phyloP scores from a whole-genome alignment of 768 basidiomycete species.

The Lactarius trivialis region DNA sequence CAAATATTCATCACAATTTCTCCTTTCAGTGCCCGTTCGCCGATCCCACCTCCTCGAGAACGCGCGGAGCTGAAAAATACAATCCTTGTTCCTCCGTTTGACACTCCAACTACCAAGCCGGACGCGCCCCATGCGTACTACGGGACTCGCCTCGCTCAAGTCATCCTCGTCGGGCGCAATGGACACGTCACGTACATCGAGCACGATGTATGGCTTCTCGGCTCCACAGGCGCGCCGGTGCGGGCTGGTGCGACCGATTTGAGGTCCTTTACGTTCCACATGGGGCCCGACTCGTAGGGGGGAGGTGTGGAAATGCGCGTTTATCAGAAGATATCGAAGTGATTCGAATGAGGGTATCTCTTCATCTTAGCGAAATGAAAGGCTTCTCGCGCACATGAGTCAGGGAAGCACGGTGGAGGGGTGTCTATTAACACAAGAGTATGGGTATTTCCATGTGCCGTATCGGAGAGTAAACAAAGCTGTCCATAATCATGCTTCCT shows the following conservation, averaged over 20 bases:
- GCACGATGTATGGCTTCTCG: slow-evolving; percentile 57
- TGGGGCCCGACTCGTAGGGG: slow-evolving; percentile 19
- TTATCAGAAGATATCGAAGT: slow-evolving; percentile 9
- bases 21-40: not conserved
- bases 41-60: slow-evolving; percentile 33
- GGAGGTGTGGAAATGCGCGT: slow-evolving; percentile 1
- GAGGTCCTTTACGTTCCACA: slow-evolving; percentile 47
- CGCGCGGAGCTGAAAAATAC: slow-evolving; percentile 54
- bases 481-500: slow-evolving; percentile 24
- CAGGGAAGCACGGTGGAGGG: slow-evolving; percentile 11
- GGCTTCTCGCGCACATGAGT: slow-evolving; percentile 11
- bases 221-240: slow-evolving; percentile 33
- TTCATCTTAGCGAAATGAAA: slow-evolving; percentile 1
- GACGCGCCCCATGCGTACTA: slow-evolving; percentile 33
- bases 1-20: too few relatives aligned
- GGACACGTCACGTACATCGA: slow-evolving; percentile 65
- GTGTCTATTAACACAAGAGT: slow-evolving; percentile 15
- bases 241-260: slow-evolving; percentile 38
- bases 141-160: slow-evolving; percentile 69
- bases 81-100: slow-evolving; percentile 55
- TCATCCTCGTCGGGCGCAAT: slow-evolving; percentile 55
- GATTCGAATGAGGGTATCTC: not conserved
- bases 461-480: slow-evolving; percentile 14
- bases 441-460: slow-evolving; percentile 22
- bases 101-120: slow-evolving; percentile 18